Evolutionary conservation across 2,329 filamentous ascomycete genomes (phyloP).

Genomic region (Aspergillus sojae): DNA sequence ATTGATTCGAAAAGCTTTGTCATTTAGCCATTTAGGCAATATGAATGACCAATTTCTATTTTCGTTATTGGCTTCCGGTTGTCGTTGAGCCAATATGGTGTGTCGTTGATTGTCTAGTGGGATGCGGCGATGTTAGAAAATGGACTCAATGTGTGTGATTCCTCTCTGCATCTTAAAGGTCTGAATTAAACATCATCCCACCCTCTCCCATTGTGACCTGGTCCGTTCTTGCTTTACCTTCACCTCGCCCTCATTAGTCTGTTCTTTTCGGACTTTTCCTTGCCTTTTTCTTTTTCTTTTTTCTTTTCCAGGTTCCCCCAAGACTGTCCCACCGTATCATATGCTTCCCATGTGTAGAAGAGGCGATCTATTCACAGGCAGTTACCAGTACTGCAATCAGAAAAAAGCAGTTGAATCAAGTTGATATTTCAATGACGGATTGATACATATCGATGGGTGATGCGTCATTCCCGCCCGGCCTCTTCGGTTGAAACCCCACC

Average conservation of each 20-base stretch:
- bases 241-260: neutral
- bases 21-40: conserved; percentile 1
- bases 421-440: too few relatives aligned
- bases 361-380: rapidly evolving
- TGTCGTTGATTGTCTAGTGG: neutral
- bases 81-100: neutral
- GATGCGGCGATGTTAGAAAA: neutral
- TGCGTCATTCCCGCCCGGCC: too few relatives aligned
- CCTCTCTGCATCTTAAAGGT: neutral
- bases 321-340: neutral
- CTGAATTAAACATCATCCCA: neutral
- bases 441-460: too few relatives aligned
- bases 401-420: too few relatives aligned
- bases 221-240: neutral
- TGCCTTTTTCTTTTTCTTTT: neutral
- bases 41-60: neutral
- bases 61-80: neutral
- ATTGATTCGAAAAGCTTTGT: neutral
- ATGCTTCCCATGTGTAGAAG: neutral
- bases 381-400: too few relatives aligned
- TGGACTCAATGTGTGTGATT: neutral
- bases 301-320: too few relatives aligned
- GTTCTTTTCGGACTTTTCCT: neutral
- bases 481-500: too few relatives aligned
- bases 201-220: neutral